A percentile compares a stretch with the other conserved stretches of the same genome.
phyloP scores from a whole-genome alignment of 75 land plant genomes.

The Picea glauca region DNA sequence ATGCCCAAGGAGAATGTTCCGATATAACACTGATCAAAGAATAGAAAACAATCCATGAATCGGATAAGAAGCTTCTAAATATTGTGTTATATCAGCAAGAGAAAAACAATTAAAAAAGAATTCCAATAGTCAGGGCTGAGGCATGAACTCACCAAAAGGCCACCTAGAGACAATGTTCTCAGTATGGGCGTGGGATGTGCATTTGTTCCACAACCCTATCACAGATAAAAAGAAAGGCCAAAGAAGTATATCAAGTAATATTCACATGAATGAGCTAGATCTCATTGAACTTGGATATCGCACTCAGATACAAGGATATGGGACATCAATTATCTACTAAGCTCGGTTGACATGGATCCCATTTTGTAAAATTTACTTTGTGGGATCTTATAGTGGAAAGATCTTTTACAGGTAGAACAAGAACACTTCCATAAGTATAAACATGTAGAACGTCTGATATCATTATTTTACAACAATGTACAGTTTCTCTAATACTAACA shows the following conservation, averaged over 20 bases:
- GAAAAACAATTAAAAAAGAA: neutral
- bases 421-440: too few species aligned
- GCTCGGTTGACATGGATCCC: too few species aligned
- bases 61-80: neutral
- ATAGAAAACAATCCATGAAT: too few species aligned
- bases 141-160: slow-evolving; percentile 2
- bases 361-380: too few species aligned
- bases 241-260: too few species aligned
- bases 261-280: neutral
- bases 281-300: neutral
- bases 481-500: too few species aligned
- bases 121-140: neutral
- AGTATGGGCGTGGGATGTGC: neutral
- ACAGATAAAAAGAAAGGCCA: neutral
- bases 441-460: too few species aligned
- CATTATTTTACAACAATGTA: too few species aligned
- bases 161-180: neutral
- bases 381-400: too few species aligned
- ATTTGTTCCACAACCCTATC: slow-evolving; percentile 1
- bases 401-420: too few species aligned
- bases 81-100: neutral
- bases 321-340: neutral
- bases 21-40: slow-evolving; percentile 22
- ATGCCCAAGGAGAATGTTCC: slow-evolving; percentile 33
- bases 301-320: neutral